A percentile compares a stretch with the other conserved stretches of the same genome.
Evolutionary conservation across 345 rosid species (phyloP).

Genomic region (Atalantia buxifolia): DNA sequence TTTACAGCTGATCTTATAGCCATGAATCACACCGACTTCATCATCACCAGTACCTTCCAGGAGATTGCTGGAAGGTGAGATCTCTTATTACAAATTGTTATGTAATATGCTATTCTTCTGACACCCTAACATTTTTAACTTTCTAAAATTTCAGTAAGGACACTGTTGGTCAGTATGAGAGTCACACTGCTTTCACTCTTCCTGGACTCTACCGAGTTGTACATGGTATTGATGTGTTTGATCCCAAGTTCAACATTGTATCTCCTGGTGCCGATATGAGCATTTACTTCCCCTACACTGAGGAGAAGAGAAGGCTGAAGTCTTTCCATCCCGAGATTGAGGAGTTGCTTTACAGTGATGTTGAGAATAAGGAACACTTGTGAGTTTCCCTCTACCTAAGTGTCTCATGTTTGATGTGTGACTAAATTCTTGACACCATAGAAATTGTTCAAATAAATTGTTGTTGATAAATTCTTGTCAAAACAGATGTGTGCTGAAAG

Average conservation of each 20-base stretch:
- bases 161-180: constrained; percentile 81
- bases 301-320: constrained; percentile 49
- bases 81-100: background rate
- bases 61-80: constrained; percentile 95
- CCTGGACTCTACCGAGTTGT: constrained; percentile 79
- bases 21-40: constrained; percentile 96
- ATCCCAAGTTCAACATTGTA: constrained; percentile 88
- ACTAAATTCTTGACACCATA: background rate
- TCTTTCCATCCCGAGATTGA: constrained; percentile 65
- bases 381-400: constrained; percentile 24
- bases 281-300: constrained; percentile 72
- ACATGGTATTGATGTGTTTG: constrained; percentile 73
- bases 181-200: constrained; percentile 81
- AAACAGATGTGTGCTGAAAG: constrained; percentile 74
- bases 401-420: background rate
- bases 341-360: constrained; percentile 68
- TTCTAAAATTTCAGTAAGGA: constrained; percentile 51
- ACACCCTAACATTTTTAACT: background rate
- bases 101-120: no score
- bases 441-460: background rate
- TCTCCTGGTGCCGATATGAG: constrained; percentile 81
- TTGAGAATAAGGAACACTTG: constrained; percentile 75
- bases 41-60: constrained; percentile 97
- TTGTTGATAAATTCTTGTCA: background rate
- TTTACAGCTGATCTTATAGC: constrained; percentile 92